Conservation (phyloP, 345 rosid species). For the Eucalyptus caleyi region DNA sequence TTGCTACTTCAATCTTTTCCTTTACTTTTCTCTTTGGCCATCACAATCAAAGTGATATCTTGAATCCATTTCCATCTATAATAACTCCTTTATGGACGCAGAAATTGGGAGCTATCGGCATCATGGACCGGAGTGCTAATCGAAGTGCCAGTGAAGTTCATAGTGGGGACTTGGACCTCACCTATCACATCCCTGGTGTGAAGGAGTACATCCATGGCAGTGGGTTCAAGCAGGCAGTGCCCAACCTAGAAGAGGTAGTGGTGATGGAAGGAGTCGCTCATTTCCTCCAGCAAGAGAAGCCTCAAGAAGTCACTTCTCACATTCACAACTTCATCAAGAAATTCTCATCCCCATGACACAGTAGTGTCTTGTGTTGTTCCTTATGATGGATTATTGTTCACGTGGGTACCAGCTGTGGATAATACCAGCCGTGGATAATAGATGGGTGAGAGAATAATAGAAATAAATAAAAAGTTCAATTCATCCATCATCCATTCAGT, state of each 20-base stretch:
- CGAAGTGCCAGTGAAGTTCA: background rate
- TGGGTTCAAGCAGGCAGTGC: conserved; percentile 1
- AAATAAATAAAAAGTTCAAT: background rate
- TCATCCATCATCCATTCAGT: background rate
- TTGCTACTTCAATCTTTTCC: too few species aligned
- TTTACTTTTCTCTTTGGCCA: background rate
- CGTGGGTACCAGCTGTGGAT: background rate
- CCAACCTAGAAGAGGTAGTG: conserved; percentile 5
- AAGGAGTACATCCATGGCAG: conserved; percentile 3
- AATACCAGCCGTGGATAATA: background rate
- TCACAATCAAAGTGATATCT: background rate
- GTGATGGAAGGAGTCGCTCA: conserved; percentile 19
- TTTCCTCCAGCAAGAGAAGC: conserved; percentile 10
- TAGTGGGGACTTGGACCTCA: conserved; percentile 14
- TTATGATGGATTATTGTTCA: background rate
- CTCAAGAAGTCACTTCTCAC: conserved; percentile 12
- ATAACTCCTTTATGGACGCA: background rate
- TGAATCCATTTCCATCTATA: background rate
- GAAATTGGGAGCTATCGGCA: background rate
- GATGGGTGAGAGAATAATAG: background rate
- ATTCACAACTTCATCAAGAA: conserved; percentile 15
- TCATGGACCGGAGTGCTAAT: background rate
- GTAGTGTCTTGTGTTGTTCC: background rate
- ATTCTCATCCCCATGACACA: background rate
- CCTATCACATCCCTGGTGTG: conserved; percentile 1